Evolutionary conservation across 495 filamentous ascomycete species (phyloP), one percentile per base, ranked within the genome.

Genomic region (Talaromyces proteolyticus): DNA sequence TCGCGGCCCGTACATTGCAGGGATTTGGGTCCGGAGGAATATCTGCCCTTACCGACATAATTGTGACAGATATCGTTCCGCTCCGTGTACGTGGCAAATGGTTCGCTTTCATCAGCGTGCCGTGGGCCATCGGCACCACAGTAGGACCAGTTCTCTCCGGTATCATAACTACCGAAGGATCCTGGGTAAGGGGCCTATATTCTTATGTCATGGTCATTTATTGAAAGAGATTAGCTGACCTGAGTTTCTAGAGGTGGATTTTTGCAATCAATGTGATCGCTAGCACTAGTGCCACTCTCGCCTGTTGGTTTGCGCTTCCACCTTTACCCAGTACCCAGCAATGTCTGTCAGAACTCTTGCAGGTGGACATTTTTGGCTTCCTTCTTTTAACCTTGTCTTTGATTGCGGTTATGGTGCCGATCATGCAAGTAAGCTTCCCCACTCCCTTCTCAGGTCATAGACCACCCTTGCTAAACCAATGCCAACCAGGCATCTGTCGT

Each of bases 1-100:
- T 36, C 14, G 29, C 29, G 7, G 29, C 7, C 29, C 29, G 29
- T 36, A 36, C 29, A 6, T 36, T 36, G 29, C 29, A 36, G 29
- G 29, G 29, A 6, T 36, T 36, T 36, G 29, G 29, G 14, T 36
- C 29, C 29, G 29, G 29, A 18, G 86, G 86, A 0, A 73, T 86
- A 7, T 73, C 82, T 39, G 72, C 73, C 5, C 61, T 89, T 24
- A 80, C 78, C 1, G 79, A 86, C 54, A 76, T 88, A 39, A 55
- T 88, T 3, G 71, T 91, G 49, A 79, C 84, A 0, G 85, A 89
- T 52, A 63, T 86, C 4, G 77, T 75, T 16, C 73, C 75, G 0
- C 56, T 69, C 29, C 51, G 61, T 2, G 58, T 72, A 17, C 66
- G 68, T 12, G 41, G 18, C 24, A 19, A 21, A 23, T 44, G 17